These are phyloP conservation scores for thale cress (Arabidopsis thaliana) DNA, from an alignment of 345 rosid genomes.

Conservation along the genomic window DNA sequence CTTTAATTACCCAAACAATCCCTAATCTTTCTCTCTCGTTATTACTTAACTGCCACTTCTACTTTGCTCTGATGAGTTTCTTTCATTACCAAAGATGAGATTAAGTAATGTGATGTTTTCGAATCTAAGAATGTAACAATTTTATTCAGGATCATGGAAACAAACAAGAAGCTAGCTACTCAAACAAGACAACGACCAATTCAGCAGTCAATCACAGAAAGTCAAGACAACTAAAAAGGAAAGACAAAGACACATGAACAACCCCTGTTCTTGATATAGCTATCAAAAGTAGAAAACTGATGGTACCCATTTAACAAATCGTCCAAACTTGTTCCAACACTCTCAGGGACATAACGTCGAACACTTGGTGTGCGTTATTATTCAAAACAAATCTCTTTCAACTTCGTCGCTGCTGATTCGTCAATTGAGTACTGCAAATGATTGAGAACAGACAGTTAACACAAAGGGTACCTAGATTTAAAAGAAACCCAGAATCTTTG, in stretches of 20 bases:
- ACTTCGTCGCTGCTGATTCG: constrained; percentile 65
- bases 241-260: constrained; percentile 32
- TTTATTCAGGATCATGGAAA: constrained; percentile 26
- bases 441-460: constrained; percentile 16
- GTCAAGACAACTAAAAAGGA: constrained; percentile 30
- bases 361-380: constrained; percentile 50
- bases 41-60: constrained; percentile 24
- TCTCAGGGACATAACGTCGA: constrained; percentile 51
- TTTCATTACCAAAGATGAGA: neutral
- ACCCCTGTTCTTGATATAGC: constrained; percentile 36
- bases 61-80: constrained; percentile 14
- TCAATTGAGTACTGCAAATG: constrained; percentile 75
- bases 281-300: constrained; percentile 27
- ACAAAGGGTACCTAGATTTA: constrained; percentile 3
- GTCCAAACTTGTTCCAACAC: neutral
- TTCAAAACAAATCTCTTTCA: constrained; percentile 60
- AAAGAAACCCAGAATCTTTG: neutral
- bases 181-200: constrained; percentile 26
- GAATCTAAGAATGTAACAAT: constrained; percentile 12
- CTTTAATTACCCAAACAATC: constrained; percentile 20
- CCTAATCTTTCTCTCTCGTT: constrained; percentile 1
- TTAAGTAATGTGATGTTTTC: constrained; percentile 1
- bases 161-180: constrained; percentile 38
- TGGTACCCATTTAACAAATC: constrained; percentile 24
- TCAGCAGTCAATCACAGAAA: constrained; percentile 34